These are phyloP conservation scores for Aspergillus transmontanensis DNA, from an alignment of 2,329 filamentous ascomycete genomes.

Conservation along the genomic window DNA sequence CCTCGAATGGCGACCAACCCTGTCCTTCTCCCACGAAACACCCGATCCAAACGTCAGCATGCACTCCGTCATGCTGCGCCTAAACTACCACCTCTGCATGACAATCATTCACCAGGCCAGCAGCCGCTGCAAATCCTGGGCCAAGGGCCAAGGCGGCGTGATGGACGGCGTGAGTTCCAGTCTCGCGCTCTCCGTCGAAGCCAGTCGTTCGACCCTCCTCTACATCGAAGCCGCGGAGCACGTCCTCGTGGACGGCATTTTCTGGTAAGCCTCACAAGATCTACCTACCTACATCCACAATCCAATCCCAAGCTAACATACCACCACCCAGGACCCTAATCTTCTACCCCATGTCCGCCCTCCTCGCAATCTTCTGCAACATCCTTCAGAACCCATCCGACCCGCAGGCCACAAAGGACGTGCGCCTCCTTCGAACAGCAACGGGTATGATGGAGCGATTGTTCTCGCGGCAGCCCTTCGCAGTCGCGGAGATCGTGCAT, in stretches of 20 bases:
- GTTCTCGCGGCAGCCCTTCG: conserved; percentile 31
- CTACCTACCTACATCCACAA: background rate
- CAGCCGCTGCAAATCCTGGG: conserved; percentile 52
- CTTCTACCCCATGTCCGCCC: conserved; percentile 60
- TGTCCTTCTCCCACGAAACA: conserved; percentile 46
- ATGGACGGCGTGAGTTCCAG: conserved; percentile 56
- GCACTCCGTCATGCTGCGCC: conserved; percentile 51
- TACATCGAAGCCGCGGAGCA: conserved; percentile 50
- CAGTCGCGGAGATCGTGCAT: conserved; percentile 42
- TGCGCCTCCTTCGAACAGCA: conserved; percentile 49
- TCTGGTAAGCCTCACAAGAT: conserved; percentile 47
- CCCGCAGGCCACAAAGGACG: conserved; percentile 47
- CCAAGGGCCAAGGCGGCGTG: conserved; percentile 34
- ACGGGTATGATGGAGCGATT: conserved; percentile 47
- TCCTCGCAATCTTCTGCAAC: conserved; percentile 59
- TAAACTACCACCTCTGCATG: conserved; percentile 61
- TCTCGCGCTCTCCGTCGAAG: conserved; percentile 56
- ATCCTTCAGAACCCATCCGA: conserved; percentile 54
- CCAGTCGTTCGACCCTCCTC: conserved; percentile 57
- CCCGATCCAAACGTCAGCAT: conserved; percentile 45
- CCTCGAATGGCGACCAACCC: conserved; percentile 47
- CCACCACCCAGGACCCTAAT: conserved; percentile 50
- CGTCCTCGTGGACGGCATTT: conserved; percentile 50
- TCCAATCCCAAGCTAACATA: background rate
- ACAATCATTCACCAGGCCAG: conserved; percentile 60